phyloP scores from a whole-genome alignment of 345 rosid species.

The Arabidopsis thaliana region DNA sequence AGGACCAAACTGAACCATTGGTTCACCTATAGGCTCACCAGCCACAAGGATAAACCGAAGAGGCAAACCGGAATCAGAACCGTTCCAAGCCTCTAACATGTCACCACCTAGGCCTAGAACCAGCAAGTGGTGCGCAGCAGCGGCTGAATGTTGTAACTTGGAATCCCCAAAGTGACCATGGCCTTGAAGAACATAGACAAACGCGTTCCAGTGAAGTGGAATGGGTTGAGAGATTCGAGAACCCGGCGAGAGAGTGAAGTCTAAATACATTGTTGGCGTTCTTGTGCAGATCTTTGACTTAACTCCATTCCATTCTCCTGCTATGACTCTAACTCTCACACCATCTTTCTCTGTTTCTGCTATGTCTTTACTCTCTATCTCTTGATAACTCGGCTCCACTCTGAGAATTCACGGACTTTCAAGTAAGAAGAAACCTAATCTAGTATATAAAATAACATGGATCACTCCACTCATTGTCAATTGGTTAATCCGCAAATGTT shows the following conservation, averaged over 20 bases:
- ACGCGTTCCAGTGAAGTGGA: slow-evolving; percentile 72
- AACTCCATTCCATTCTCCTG: slow-evolving; percentile 81
- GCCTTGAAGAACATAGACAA: slow-evolving; percentile 76
- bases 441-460: not conserved
- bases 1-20: slow-evolving; percentile 77
- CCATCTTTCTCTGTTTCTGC: slow-evolving; percentile 68
- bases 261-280: slow-evolving; percentile 95
- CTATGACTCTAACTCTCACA: slow-evolving; percentile 72
- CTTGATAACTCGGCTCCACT: slow-evolving; percentile 90
- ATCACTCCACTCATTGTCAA: not conserved
- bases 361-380: slow-evolving; percentile 65
- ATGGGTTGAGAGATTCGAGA: slow-evolving; percentile 68
- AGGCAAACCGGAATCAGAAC: slow-evolving; percentile 50
- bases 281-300: slow-evolving; percentile 76
- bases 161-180: slow-evolving; percentile 64
- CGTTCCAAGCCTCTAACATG: slow-evolving; percentile 76
- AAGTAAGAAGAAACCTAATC: slow-evolving; percentile 10
- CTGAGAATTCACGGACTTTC: slow-evolving; percentile 41
- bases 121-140: slow-evolving; percentile 59
- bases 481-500: not conserved
- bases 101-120: slow-evolving; percentile 61
- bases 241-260: slow-evolving; percentile 72
- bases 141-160: slow-evolving; percentile 31
- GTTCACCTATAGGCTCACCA: slow-evolving; percentile 81
- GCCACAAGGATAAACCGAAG: slow-evolving; percentile 78